phyloP scores from a whole-genome alignment of 345 rosid species.

The Turnera subulata region DNA sequence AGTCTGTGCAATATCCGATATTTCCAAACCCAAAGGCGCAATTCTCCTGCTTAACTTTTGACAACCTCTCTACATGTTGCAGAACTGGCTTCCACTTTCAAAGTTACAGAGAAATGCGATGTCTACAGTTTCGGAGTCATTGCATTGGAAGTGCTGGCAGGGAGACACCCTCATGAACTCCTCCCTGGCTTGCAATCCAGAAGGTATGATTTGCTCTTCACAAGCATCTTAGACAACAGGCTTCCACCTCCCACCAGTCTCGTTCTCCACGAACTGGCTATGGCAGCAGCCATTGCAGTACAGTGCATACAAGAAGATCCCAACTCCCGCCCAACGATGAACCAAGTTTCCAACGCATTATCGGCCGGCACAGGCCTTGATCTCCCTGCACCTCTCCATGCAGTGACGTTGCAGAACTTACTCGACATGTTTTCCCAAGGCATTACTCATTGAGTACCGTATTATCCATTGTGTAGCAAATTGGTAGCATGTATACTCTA shows the following conservation, averaged over 20 bases:
- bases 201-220: constrained; percentile 6
- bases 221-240: constrained; percentile 14
- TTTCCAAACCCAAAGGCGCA: neutral
- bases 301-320: constrained; percentile 13
- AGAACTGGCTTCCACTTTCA: constrained; percentile 40
- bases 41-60: neutral
- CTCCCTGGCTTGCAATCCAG: constrained; percentile 18
- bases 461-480: too few species aligned
- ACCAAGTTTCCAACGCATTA: constrained; percentile 10
- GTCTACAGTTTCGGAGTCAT: constrained; percentile 42
- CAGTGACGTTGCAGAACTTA: constrained; percentile 14
- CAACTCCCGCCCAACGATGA: constrained; percentile 16
- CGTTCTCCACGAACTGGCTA: constrained; percentile 12
- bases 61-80: constrained; percentile 5
- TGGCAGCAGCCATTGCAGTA: constrained; percentile 12
- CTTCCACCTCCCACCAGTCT: constrained; percentile 13
- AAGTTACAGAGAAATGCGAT: constrained; percentile 39
- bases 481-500: neutral
- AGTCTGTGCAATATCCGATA: neutral
- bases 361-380: neutral
- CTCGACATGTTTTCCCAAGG: neutral
- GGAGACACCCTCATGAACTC: constrained; percentile 34
- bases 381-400: constrained; percentile 2
- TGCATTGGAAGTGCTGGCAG: constrained; percentile 34
- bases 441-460: neutral